Evolutionary conservation across 169 alveolate genomes (phyloP).

Genomic region (Toxoplasma gondii): DNA sequence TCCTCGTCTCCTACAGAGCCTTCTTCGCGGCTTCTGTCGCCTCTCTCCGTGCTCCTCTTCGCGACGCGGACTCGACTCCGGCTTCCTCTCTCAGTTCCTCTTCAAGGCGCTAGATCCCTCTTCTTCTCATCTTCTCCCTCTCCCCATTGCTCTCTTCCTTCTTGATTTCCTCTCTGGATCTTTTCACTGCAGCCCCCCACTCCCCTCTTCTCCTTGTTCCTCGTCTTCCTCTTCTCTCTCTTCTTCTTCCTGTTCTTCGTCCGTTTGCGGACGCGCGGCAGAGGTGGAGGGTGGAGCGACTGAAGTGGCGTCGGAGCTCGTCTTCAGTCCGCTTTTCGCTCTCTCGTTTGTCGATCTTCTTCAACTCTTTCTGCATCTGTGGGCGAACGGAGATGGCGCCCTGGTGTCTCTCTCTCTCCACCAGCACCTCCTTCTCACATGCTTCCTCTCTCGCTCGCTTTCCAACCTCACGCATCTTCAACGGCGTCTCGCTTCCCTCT

Average conservation of each 20-base stretch:
- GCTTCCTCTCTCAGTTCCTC: background rate
- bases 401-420: background rate
- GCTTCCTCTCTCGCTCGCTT: background rate
- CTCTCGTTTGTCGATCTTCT: background rate
- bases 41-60: background rate
- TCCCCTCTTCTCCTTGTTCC: background rate
- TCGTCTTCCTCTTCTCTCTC: background rate
- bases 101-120: background rate
- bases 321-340: background rate
- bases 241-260: background rate
- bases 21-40: background rate
- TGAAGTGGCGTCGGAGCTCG: background rate
- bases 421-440: background rate
- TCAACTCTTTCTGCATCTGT: slow-evolving; percentile 8
- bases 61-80: background rate
- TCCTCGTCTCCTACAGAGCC: background rate
- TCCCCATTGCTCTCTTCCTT: background rate
- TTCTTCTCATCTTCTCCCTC: background rate
- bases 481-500: background rate
- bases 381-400: background rate
- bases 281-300: no score
- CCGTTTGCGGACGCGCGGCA: no score
- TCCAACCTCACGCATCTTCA: background rate
- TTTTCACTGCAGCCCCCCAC: background rate
- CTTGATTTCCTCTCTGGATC: background rate